A percentile compares a stretch with the other conserved stretches of the same genome.
Conservation (phyloP, 140 eudicot genomes). For the Senecio squalidus region DNA sequence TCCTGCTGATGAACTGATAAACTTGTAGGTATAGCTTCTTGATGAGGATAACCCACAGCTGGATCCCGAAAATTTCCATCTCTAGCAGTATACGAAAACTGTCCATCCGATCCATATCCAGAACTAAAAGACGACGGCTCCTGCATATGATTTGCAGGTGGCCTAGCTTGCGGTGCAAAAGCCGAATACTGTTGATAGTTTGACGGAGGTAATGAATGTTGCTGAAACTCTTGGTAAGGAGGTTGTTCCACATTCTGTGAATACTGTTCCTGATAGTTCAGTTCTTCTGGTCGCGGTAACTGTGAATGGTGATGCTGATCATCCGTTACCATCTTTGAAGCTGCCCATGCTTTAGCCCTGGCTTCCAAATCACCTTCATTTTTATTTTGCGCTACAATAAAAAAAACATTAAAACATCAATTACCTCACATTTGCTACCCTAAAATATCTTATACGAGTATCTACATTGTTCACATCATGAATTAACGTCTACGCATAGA, state of each 20-base stretch:
- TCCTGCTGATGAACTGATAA: slow-evolving; percentile 90
- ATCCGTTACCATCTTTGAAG: slow-evolving; percentile 65
- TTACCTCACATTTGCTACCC: slow-evolving; percentile 1
- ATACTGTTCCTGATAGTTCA: slow-evolving; percentile 47
- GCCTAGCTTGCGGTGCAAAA: slow-evolving; percentile 41
- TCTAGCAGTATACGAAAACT: slow-evolving; percentile 50
- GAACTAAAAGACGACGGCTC: slow-evolving; percentile 50
- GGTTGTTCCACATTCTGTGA: slow-evolving; percentile 48
- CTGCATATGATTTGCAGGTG: slow-evolving; percentile 38
- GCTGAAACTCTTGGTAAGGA: slow-evolving; percentile 52
- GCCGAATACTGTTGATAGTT: slow-evolving; percentile 53
- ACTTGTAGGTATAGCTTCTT: slow-evolving; percentile 46
- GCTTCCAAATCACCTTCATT: slow-evolving; percentile 94
- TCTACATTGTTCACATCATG: too few species aligned
- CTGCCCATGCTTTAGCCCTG: slow-evolving; percentile 94
- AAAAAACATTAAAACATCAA: slow-evolving; percentile 5
- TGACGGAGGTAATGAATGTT: slow-evolving; percentile 40
- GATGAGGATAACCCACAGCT: slow-evolving; percentile 44
- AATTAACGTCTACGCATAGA: too few species aligned
- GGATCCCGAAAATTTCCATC: slow-evolving; percentile 61
- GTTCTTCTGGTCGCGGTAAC: slow-evolving; percentile 44
- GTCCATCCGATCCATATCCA: slow-evolving; percentile 51
- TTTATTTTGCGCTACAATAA: slow-evolving; percentile 45
- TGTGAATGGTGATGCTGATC: slow-evolving; percentile 55
- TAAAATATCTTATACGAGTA: background rate